phyloP scores from a whole-genome alignment of 768 basidiomycete genomes.

The Cubamyces sp. region DNA sequence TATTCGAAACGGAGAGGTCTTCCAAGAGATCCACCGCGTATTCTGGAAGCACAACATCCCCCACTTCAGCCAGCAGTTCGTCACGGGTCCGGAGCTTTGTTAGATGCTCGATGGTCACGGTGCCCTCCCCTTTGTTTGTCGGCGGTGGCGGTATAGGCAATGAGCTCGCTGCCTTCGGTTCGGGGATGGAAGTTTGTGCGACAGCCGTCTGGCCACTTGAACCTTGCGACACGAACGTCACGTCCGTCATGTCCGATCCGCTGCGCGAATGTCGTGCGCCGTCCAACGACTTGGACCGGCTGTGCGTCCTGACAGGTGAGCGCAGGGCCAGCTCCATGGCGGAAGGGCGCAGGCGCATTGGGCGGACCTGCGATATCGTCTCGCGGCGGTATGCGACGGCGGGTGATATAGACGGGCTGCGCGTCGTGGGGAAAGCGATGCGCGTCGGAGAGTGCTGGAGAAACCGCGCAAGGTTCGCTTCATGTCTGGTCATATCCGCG shows the following conservation, averaged over 20 bases:
- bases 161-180: neutral
- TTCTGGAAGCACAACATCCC: constrained; percentile 41
- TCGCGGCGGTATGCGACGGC: constrained; percentile 9
- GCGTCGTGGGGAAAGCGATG: constrained; percentile 1
- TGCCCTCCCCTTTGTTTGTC: neutral
- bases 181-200: neutral
- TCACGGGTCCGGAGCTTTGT: constrained; percentile 38
- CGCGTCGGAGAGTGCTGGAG: constrained; percentile 24
- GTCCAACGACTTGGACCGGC: constrained; percentile 18
- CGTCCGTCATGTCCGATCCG: constrained; percentile 16
- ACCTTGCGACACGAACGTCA: constrained; percentile 15
- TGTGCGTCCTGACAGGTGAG: constrained; percentile 2
- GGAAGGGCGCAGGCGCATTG: constrained; percentile 19
- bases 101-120: constrained; percentile 8
- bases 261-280: constrained; percentile 16
- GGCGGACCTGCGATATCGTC: constrained; percentile 22
- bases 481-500: neutral
- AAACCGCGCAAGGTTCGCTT: constrained; percentile 21
- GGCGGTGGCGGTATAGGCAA: constrained; percentile 1
- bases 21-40: constrained; percentile 51
- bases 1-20: constrained; percentile 32
- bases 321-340: constrained; percentile 19
- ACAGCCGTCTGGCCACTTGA: constrained; percentile 13
- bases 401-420: neutral
- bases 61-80: constrained; percentile 43